A percentile compares a stretch with the other conserved stretches of the same genome.
Conservation (phyloP, 192 early-diverging fungal genomes). For the Coemansia sp. region DNA sequence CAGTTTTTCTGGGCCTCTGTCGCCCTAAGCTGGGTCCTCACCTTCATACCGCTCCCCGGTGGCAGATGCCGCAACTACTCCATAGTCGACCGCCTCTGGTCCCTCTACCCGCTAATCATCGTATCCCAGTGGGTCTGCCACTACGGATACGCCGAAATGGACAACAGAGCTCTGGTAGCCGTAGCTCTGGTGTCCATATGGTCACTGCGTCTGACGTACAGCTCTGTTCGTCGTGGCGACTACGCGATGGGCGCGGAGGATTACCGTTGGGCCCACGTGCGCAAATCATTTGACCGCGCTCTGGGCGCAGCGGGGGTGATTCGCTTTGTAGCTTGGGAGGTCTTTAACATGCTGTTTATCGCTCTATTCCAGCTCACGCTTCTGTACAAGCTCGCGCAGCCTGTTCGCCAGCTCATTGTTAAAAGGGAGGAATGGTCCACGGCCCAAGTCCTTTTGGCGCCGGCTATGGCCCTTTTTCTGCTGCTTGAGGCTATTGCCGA, state of each 20-base stretch:
- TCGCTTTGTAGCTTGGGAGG: constrained; percentile 57
- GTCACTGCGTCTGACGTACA: constrained; percentile 74
- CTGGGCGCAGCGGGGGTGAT: constrained; percentile 3
- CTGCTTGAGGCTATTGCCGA: constrained; percentile 70
- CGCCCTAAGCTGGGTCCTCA: constrained; percentile 10
- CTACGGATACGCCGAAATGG: neutral
- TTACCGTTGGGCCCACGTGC: constrained; percentile 69
- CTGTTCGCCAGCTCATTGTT: constrained; percentile 8
- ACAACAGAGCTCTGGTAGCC: constrained; percentile 39
- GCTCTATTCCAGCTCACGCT: constrained; percentile 69
- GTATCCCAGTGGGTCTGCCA: constrained; percentile 56
- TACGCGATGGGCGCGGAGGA: constrained; percentile 68
- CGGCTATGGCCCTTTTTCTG: constrained; percentile 54
- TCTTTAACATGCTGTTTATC: constrained; percentile 73
- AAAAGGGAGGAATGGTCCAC: constrained; percentile 21
- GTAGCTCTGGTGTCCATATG: constrained; percentile 60
- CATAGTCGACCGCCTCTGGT: constrained; percentile 78
- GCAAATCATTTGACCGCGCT: neutral
- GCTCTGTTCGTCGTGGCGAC: constrained; percentile 76
- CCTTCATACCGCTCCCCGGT: constrained; percentile 18
- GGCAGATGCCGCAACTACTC: constrained; percentile 35
- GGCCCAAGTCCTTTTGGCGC: constrained; percentile 51
- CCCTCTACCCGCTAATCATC: constrained; percentile 65
- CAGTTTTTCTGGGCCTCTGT: constrained; percentile 29
- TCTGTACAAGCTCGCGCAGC: constrained; percentile 45